phyloP scores from a whole-genome alignment of 2,329 filamentous ascomycete species.

The Aspergillus sp. region DNA sequence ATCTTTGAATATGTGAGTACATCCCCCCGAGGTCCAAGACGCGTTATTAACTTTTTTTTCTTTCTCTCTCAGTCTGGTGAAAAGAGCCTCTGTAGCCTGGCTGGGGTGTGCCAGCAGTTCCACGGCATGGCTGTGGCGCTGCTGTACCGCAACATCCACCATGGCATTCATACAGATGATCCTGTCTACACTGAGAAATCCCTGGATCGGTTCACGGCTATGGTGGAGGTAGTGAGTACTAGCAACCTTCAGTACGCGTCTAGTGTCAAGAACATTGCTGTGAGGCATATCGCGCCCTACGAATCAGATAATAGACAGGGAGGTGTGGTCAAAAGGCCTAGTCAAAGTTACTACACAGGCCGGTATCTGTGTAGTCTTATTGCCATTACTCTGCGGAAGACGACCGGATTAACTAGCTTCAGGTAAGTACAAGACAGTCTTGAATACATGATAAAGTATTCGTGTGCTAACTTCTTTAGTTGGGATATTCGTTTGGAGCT shows the following conservation, averaged over 20 bases:
- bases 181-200: background rate
- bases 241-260: background rate
- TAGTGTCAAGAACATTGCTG: background rate
- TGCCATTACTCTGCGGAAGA: background rate
- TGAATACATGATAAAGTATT: too few relatives aligned
- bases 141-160: background rate
- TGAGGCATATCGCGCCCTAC: background rate
- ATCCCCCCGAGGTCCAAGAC: background rate
- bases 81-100: background rate
- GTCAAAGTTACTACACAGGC: background rate
- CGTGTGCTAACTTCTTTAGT: background rate
- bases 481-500: conserved; percentile 1
- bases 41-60: background rate
- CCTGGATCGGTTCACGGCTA: background rate
- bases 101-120: background rate
- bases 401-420: background rate
- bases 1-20: background rate
- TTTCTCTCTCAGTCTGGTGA: background rate
- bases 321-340: background rate
- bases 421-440: background rate
- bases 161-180: background rate
- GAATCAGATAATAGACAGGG: background rate
- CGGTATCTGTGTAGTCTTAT: background rate
- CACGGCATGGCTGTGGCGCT: background rate
- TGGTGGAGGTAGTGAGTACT: background rate